Conservation (phyloP, 2,329 filamentous ascomycete species). For the Neopestalotiopsis clavispora region DNA sequence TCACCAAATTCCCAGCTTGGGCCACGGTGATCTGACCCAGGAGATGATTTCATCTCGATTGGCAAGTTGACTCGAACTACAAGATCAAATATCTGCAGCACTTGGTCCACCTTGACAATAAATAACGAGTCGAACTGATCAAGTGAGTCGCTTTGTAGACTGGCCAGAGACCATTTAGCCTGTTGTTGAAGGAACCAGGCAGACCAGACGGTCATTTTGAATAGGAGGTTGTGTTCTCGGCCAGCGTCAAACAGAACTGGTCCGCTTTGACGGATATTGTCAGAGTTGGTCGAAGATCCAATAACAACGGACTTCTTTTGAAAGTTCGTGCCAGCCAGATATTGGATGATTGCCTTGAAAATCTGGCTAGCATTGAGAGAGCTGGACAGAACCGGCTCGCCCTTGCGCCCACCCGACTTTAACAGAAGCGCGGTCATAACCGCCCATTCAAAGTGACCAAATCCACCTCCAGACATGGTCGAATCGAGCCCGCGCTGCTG, state of each 20-base stretch:
- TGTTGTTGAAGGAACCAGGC: conserved; percentile 75
- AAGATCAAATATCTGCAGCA: conserved; percentile 61
- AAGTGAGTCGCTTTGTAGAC: conserved; percentile 73
- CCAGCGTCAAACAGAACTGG: conserved; percentile 81
- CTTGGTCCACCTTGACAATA: conserved; percentile 65
- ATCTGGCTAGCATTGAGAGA: conserved; percentile 90
- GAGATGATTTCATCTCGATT: conserved; percentile 25
- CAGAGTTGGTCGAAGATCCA: conserved; percentile 47
- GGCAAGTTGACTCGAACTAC: conserved; percentile 40
- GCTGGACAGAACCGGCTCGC: conserved; percentile 73
- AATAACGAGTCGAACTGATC: conserved; percentile 89
- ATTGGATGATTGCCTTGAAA: conserved; percentile 94
- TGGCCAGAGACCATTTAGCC: conserved; percentile 73
- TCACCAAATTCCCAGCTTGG: conserved; percentile 51
- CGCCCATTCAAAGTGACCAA: conserved; percentile 92
- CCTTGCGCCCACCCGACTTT: conserved; percentile 75
- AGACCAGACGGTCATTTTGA: conserved; percentile 89
- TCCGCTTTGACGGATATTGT: conserved; percentile 46
- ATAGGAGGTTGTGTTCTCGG: conserved; percentile 80
- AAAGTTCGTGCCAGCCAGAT: conserved; percentile 76
- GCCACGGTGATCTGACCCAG: conserved; percentile 47
- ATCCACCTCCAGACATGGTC: conserved; percentile 78
- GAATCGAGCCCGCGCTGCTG: conserved; percentile 82
- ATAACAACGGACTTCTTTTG: conserved; percentile 67
- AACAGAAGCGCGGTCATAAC: conserved; percentile 80